Conservation (phyloP, 176 grass and related monocot genomes). For the Tillandsia fasciculata region DNA sequence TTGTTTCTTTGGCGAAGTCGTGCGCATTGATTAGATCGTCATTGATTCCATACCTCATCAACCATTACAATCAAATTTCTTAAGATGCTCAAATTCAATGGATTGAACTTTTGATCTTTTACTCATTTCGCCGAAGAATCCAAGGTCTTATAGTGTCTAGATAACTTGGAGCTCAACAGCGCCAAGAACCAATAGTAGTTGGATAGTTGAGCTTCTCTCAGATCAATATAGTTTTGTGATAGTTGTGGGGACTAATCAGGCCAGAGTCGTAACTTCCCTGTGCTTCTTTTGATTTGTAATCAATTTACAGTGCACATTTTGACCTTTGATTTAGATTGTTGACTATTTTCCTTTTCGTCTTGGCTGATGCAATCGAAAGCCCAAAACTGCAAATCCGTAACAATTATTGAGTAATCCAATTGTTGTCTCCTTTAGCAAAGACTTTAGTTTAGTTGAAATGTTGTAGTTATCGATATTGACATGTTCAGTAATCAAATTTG, state of each 20-base stretch:
- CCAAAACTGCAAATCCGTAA: too few species aligned
- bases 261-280: constrained; percentile 1
- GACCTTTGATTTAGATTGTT: constrained; percentile 2
- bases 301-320: background rate
- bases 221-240: constrained; percentile 16
- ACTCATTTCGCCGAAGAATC: constrained; percentile 16
- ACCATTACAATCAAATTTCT: too few species aligned
- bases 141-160: constrained; percentile 33
- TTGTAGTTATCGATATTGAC: too few species aligned
- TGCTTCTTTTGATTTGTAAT: background rate
- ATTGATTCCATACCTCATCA: too few species aligned
- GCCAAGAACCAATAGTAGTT: constrained; percentile 77
- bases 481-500: too few species aligned
- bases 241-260: constrained; percentile 13
- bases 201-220: constrained; percentile 36
- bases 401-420: too few species aligned
- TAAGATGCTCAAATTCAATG: background rate
- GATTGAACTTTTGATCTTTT: background rate
- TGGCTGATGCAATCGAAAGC: too few species aligned
- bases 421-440: too few species aligned
- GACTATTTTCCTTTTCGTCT: too few species aligned
- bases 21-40: too few species aligned
- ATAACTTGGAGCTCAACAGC: constrained; percentile 45
- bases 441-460: too few species aligned
- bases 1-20: too few species aligned